Evolutionary conservation across 2,329 filamentous ascomycete species (phyloP).

Genomic region (Hymenoscyphus albidus): DNA sequence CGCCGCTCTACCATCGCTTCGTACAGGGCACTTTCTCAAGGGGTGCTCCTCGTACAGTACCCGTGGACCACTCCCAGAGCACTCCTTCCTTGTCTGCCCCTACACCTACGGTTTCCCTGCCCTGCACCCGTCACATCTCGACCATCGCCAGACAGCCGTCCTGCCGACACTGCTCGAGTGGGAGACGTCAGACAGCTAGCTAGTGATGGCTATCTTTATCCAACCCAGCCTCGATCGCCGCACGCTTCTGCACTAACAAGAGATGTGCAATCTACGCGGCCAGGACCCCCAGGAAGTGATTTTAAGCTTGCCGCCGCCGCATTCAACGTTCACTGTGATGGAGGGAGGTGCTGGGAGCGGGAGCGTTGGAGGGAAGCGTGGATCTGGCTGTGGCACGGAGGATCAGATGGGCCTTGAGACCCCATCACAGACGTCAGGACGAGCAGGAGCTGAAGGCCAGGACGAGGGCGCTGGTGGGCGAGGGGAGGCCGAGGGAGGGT

Average conservation of each 20-base stretch:
- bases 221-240: background rate
- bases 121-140: background rate
- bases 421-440: background rate
- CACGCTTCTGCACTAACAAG: background rate
- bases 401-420: background rate
- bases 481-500: background rate
- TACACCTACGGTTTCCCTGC: background rate
- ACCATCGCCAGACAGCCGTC: background rate
- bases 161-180: background rate
- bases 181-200: background rate
- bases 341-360: background rate
- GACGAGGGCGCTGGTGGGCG: too few relatives aligned
- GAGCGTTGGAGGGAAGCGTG: background rate
- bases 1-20: background rate
- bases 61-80: too few relatives aligned
- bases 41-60: background rate
- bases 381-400: background rate
- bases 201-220: too few relatives aligned
- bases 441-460: background rate
- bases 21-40: background rate
- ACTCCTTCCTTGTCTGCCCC: too few relatives aligned
- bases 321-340: background rate
- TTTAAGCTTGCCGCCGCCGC: constrained; percentile 1
- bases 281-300: background rate
- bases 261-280: background rate